phyloP scores from a whole-genome alignment of 1,139 yeast species.

The Dujonia santamariae region DNA sequence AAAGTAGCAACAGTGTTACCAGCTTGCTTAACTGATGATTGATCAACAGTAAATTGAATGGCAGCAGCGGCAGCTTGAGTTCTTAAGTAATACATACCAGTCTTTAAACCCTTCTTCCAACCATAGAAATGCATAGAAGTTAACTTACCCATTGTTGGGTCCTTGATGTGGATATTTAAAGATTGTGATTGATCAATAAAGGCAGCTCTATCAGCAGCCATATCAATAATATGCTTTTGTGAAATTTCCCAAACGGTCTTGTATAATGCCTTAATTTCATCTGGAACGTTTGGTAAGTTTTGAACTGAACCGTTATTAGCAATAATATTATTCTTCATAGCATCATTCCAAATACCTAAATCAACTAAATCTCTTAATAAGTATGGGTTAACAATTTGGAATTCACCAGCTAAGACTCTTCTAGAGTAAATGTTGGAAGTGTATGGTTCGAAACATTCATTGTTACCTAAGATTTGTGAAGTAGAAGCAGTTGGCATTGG shows the following conservation, averaged over 20 bases:
- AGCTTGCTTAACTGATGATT: slow-evolving; percentile 39
- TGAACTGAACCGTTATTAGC: slow-evolving; percentile 56
- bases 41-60: slow-evolving; percentile 57
- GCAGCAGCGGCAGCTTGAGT: slow-evolving; percentile 65
- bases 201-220: slow-evolving; percentile 62
- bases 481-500: slow-evolving; percentile 70
- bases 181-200: slow-evolving; percentile 61
- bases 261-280: slow-evolving; percentile 48
- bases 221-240: slow-evolving; percentile 53
- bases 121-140: slow-evolving; percentile 62
- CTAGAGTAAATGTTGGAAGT: slow-evolving; percentile 59
- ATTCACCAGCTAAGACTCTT: slow-evolving; percentile 61
- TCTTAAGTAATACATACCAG: slow-evolving; percentile 62
- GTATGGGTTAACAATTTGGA: slow-evolving; percentile 58
- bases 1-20: slow-evolving; percentile 50
- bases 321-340: slow-evolving; percentile 52
- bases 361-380: slow-evolving; percentile 53
- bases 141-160: slow-evolving; percentile 57
- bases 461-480: slow-evolving; percentile 58
- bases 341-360: slow-evolving; percentile 53
- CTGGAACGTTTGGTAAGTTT: slow-evolving; percentile 48
- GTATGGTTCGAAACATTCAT: slow-evolving; percentile 62
- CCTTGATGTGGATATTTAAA: slow-evolving; percentile 52
- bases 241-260: slow-evolving; percentile 63
- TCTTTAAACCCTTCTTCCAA: slow-evolving; percentile 62